A percentile compares a stretch with the other conserved stretches of the same genome.
These are phyloP conservation scores for Monilinia laxa DNA, from an alignment of 2,329 filamentous ascomycete species.

Conservation along the genomic window DNA sequence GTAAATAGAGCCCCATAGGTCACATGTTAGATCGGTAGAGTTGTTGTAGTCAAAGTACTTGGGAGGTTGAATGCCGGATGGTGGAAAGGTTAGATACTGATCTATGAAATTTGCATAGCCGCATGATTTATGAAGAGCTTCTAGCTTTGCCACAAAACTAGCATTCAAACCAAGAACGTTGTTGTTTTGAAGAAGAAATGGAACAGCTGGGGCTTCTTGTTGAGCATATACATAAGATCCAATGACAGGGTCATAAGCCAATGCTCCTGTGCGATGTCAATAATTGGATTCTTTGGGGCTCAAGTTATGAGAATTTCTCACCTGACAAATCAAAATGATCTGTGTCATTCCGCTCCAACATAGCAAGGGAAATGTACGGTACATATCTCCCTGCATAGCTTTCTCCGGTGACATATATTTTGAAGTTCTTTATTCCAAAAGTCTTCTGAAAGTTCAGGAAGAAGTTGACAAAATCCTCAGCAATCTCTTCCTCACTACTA, in stretches of 20 bases:
- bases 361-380: slow-evolving; percentile 56
- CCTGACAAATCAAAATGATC: slow-evolving; percentile 52
- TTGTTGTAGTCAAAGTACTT: slow-evolving; percentile 33
- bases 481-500: slow-evolving; percentile 49
- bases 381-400: slow-evolving; percentile 55
- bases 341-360: slow-evolving; percentile 49
- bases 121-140: slow-evolving; percentile 45
- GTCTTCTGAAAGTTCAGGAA: slow-evolving; percentile 55
- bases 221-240: slow-evolving; percentile 26
- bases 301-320: background rate
- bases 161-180: slow-evolving; percentile 48
- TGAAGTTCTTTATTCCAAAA: slow-evolving; percentile 53
- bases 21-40: slow-evolving; percentile 38
- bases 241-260: slow-evolving; percentile 34
- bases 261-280: slow-evolving; percentile 22
- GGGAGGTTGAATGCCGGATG: slow-evolving; percentile 41
- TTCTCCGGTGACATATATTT: slow-evolving; percentile 56
- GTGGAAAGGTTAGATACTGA: slow-evolving; percentile 48
- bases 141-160: slow-evolving; percentile 44
- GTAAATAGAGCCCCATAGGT: slow-evolving; percentile 44
- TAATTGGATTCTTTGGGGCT: background rate
- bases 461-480: slow-evolving; percentile 49
- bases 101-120: slow-evolving; percentile 48
- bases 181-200: slow-evolving; percentile 45
- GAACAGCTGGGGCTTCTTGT: slow-evolving; percentile 42